These are phyloP conservation scores for Candida anutae DNA, from an alignment of 1,139 yeast species.

Conservation along the genomic window DNA sequence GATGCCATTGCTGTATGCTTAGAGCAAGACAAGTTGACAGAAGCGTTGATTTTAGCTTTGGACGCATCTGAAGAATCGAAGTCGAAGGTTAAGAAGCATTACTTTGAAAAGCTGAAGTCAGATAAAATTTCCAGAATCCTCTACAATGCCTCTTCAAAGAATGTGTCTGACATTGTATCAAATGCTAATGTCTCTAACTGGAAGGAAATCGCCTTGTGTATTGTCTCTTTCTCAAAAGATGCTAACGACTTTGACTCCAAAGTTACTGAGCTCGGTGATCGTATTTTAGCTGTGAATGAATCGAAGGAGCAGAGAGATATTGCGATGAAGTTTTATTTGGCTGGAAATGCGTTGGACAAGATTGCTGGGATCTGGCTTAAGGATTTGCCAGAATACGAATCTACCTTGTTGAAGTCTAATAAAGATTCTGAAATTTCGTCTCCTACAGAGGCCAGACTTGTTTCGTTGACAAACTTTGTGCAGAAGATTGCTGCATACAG, in stretches of 20 bases:
- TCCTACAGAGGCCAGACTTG: conserved; percentile 82
- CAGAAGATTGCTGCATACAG: conserved; percentile 78
- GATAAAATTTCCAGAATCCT: conserved; percentile 64
- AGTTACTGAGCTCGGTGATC: conserved; percentile 68
- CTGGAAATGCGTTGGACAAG: conserved; percentile 76
- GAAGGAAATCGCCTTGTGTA: conserved; percentile 72
- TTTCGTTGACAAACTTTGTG: conserved; percentile 72
- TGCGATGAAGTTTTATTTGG: conserved; percentile 73
- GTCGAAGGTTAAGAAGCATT: conserved; percentile 62
- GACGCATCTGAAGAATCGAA: conserved; percentile 58
- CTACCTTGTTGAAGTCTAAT: conserved; percentile 36
- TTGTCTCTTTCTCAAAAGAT: conserved; percentile 49
- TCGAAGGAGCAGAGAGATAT: conserved; percentile 44
- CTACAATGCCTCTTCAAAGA: conserved; percentile 52
- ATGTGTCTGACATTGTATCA: conserved; percentile 65
- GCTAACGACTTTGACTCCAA: conserved; percentile 43
- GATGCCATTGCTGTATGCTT: conserved; percentile 67
- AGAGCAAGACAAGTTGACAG: conserved; percentile 54
- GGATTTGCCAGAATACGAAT: conserved; percentile 60
- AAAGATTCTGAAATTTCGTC: conserved; percentile 34
- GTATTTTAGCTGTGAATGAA: conserved; percentile 19
- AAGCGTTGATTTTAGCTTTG: conserved; percentile 77
- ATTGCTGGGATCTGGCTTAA: conserved; percentile 77
- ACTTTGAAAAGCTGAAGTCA: conserved; percentile 53
- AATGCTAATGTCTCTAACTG: conserved; percentile 76